These are phyloP conservation scores for Talaromyces pinophilus DNA, from an alignment of 2,329 filamentous ascomycete species.

Conservation along the genomic window DNA sequence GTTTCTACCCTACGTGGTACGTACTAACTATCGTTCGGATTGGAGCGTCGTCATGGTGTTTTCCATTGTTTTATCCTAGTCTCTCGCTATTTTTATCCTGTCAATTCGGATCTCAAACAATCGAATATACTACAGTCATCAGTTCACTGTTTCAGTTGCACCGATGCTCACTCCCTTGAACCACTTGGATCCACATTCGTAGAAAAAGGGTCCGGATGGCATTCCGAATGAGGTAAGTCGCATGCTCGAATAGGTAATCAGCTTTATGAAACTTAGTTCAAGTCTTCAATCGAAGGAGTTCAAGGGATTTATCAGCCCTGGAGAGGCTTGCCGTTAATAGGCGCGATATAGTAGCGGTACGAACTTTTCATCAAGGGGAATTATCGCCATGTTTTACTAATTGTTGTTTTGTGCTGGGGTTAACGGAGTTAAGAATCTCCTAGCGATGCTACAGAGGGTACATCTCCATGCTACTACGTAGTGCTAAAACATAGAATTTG, in stretches of 20 bases:
- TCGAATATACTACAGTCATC: neutral
- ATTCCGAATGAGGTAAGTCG: slow-evolving; percentile 1
- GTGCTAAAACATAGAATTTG: neutral
- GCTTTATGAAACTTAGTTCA: neutral
- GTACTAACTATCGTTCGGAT: neutral
- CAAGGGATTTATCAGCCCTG: neutral
- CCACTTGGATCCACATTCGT: neutral
- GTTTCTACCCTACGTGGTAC: neutral
- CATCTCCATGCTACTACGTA: neutral
- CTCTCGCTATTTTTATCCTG: neutral
- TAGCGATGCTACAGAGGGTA: neutral
- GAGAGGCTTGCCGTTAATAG: neutral
- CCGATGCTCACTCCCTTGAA: neutral
- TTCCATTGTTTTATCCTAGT: neutral
- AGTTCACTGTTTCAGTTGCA: neutral
- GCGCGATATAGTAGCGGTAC: neutral
- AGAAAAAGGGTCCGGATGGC: neutral
- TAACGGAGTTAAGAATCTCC: neutral
- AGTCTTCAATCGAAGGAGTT: neutral
- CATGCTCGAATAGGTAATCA: neutral
- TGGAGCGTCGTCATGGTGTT: neutral
- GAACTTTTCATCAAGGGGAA: neutral
- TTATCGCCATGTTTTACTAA: neutral
- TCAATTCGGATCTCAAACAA: neutral
- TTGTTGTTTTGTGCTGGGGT: neutral